Evolutionary conservation across 192 early-diverging fungal genomes (phyloP).

Genomic region (Coemansia sp.): DNA sequence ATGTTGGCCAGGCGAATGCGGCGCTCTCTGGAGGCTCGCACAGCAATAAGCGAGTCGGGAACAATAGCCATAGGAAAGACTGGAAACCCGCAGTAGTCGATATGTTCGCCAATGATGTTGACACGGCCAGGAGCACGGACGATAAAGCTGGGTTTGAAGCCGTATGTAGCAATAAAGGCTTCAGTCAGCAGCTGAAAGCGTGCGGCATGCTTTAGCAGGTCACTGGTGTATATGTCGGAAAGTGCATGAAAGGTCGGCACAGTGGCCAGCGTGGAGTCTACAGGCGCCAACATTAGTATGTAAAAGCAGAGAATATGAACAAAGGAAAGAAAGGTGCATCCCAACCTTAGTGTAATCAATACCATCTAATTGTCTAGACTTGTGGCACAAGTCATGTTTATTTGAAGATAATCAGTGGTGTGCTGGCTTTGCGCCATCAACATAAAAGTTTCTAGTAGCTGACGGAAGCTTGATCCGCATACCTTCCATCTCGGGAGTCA

Average conservation of each 20-base stretch:
- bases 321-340: too few species aligned
- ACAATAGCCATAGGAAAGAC: slow-evolving; percentile 97
- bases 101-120: slow-evolving; percentile 96
- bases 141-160: slow-evolving; percentile 71
- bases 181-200: slow-evolving; percentile 58
- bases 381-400: not conserved
- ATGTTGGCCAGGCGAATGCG: slow-evolving; percentile 34
- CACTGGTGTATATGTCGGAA: slow-evolving; percentile 32
- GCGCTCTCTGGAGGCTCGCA: slow-evolving; percentile 26
- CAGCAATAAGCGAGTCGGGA: slow-evolving; percentile 52
- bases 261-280: slow-evolving; percentile 9
- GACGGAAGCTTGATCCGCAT: slow-evolving; percentile 85
- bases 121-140: slow-evolving; percentile 91
- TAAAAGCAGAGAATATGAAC: not conserved
- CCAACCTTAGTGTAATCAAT: not conserved
- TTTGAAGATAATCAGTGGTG: slow-evolving; percentile 34
- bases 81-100: slow-evolving; percentile 92
- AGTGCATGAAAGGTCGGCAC: slow-evolving; percentile 29
- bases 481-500: slow-evolving; percentile 85
- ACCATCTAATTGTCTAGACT: not conserved
- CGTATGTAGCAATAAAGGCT: slow-evolving; percentile 58
- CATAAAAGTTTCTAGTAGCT: slow-evolving; percentile 88
- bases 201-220: slow-evolving; percentile 20
- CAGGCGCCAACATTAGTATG: not conserved
- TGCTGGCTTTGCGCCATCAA: slow-evolving; percentile 63